phyloP scores from a whole-genome alignment of 225 moss, liverwort and hornwort genomes.

The Lunularia cruciata region DNA sequence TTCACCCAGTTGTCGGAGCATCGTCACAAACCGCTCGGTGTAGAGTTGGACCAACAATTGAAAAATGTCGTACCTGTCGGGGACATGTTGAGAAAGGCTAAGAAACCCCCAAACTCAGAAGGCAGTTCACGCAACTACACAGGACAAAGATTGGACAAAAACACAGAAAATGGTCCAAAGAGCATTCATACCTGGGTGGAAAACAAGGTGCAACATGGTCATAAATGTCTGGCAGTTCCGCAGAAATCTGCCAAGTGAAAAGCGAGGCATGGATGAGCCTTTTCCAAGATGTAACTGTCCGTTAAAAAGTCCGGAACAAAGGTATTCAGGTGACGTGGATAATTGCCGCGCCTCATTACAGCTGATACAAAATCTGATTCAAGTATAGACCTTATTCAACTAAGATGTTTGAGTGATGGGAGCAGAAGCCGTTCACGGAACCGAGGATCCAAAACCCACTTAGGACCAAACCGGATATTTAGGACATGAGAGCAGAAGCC shows the following conservation, averaged over 20 bases:
- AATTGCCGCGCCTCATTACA: no score
- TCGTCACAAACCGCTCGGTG: constrained; percentile 97
- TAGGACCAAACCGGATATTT: no score
- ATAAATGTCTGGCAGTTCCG: constrained; percentile 93
- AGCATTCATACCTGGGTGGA: constrained; percentile 66
- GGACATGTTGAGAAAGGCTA: neutral
- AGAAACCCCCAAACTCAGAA: neutral
- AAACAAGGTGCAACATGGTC: constrained; percentile 96
- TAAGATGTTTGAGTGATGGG: no score
- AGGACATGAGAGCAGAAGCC: no score
- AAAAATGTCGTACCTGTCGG: constrained; percentile 91
- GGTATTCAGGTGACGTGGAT: no score
- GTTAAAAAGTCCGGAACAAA: no score
- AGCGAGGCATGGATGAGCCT: neutral
- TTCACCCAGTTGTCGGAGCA: constrained; percentile 94
- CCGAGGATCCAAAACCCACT: no score
- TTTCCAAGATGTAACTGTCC: no score
- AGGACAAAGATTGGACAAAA: neutral
- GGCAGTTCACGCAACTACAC: neutral
- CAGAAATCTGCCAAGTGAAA: constrained; percentile 68
- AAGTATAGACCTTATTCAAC: no score
- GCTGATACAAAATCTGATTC: no score
- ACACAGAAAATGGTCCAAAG: neutral
- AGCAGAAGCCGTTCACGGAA: no score
- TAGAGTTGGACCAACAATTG: constrained; percentile 96